These are phyloP conservation scores for Beauveria varroae DNA, from an alignment of 2,329 filamentous ascomycete genomes.

Conservation along the genomic window DNA sequence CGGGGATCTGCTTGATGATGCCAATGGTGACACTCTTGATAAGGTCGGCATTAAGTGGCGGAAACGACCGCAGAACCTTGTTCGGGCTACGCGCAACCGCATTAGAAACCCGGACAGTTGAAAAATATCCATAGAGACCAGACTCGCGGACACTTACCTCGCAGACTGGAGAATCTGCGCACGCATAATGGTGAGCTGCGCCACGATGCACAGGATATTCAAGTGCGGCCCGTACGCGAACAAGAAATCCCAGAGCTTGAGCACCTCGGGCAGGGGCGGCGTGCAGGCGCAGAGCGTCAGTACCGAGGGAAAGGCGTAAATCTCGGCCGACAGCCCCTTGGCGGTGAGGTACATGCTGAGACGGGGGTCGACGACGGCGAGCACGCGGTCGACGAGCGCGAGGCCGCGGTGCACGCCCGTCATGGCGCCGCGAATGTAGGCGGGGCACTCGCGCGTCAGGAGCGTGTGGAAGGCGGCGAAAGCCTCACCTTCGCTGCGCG, in stretches of 20 bases:
- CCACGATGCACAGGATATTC: slow-evolving; percentile 94
- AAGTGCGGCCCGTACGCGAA: slow-evolving; percentile 93
- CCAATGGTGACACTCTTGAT: slow-evolving; percentile 80
- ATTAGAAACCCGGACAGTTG: not conserved
- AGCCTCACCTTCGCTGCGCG: slow-evolving; percentile 88
- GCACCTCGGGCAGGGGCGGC: slow-evolving; percentile 84
- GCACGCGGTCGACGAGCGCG: slow-evolving; percentile 81
- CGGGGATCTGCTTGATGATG: slow-evolving; percentile 82
- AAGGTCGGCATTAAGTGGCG: slow-evolving; percentile 71
- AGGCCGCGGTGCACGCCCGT: slow-evolving; percentile 92
- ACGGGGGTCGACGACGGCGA: slow-evolving; percentile 86
- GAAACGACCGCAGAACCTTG: slow-evolving; percentile 82
- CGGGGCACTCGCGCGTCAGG: slow-evolving; percentile 80
- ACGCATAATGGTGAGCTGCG: slow-evolving; percentile 82
- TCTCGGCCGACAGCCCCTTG: slow-evolving; percentile 83
- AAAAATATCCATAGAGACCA: not conserved
- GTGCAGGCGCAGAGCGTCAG: slow-evolving; percentile 93
- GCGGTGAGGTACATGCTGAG: slow-evolving; percentile 75
- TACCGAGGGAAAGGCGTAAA: slow-evolving; percentile 94
- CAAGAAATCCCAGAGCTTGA: slow-evolving; percentile 92
- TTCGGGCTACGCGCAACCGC: slow-evolving; percentile 59
- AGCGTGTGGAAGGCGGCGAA: slow-evolving; percentile 86
- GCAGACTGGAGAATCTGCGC: slow-evolving; percentile 75
- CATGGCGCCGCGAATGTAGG: slow-evolving; percentile 93
- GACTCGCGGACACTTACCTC: slow-evolving; percentile 49